Percentiles rank a stretch among this genome's conserved stretches.
These are phyloP conservation scores for Aegilops bicornis DNA, from an alignment of 176 grass and related monocot genomes.

Conservation along the genomic window DNA sequence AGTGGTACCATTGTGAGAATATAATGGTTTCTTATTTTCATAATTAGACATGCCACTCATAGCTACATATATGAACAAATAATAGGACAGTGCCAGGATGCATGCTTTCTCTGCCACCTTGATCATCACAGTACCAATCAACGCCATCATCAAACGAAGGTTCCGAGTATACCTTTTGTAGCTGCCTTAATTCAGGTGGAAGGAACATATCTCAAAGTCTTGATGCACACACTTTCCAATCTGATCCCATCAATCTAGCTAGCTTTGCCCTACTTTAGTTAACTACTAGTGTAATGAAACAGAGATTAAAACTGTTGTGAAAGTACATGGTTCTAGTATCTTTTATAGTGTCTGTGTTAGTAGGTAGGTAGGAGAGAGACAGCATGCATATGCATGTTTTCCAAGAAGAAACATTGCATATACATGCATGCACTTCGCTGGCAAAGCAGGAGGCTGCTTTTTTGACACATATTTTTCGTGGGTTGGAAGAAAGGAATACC, in stretches of 20 bases:
- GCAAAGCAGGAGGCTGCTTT: conserved; percentile 20
- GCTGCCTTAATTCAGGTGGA: conserved; percentile 54
- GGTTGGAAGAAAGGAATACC: conserved; percentile 55
- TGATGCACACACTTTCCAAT: conserved; percentile 28
- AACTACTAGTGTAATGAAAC: background rate
- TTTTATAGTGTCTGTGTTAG: background rate
- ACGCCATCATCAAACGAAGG: background rate
- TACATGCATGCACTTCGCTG: background rate
- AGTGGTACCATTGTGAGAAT: too few species aligned
- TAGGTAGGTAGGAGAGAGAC: background rate
- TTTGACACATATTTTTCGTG: conserved; percentile 19
- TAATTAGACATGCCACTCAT: too few species aligned
- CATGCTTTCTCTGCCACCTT: background rate
- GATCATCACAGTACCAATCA: conserved; percentile 13
- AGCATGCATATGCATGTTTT: background rate
- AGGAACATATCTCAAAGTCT: conserved; percentile 32
- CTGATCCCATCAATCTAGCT: conserved; percentile 11
- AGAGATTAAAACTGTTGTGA: background rate
- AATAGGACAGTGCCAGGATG: background rate
- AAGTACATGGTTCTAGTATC: background rate
- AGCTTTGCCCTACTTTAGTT: background rate
- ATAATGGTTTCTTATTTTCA: too few species aligned
- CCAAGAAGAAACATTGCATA: background rate
- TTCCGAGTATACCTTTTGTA: conserved; percentile 9
- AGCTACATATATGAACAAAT: background rate